These are phyloP conservation scores for Pseudogymnoascus sp. DNA, from an alignment of 2,329 filamentous ascomycete species.

Conservation along the genomic window DNA sequence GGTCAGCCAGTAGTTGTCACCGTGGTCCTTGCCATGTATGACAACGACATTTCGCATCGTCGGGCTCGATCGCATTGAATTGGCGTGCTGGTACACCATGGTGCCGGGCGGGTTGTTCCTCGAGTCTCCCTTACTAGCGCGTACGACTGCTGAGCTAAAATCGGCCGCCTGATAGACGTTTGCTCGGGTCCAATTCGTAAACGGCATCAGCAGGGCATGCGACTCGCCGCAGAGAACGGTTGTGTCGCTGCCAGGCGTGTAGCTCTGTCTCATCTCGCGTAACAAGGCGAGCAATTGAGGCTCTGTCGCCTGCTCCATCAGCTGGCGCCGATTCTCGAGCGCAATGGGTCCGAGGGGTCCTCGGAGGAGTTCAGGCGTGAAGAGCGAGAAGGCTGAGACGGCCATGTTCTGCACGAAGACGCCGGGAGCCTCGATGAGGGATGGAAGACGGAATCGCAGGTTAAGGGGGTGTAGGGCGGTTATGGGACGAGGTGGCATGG, in stretches of 20 bases:
- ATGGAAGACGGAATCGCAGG: slow-evolving; percentile 27
- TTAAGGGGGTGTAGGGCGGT: slow-evolving; percentile 36
- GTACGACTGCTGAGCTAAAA: slow-evolving; percentile 17
- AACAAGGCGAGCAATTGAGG: slow-evolving; percentile 32
- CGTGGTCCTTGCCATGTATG: slow-evolving; percentile 27
- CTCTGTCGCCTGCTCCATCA: slow-evolving; percentile 31
- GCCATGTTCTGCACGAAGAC: slow-evolving; percentile 25
- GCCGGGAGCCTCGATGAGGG: slow-evolving; percentile 25
- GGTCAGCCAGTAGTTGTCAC: slow-evolving; percentile 29
- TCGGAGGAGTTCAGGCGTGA: slow-evolving; percentile 21
- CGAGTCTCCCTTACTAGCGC: not conserved
- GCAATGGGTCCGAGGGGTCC: slow-evolving; percentile 27
- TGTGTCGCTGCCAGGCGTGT: slow-evolving; percentile 16
- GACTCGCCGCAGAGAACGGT: slow-evolving; percentile 30
- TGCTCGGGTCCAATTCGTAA: slow-evolving; percentile 35
- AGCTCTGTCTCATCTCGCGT: slow-evolving; percentile 20
- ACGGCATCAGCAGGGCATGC: slow-evolving; percentile 28
- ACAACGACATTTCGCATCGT: slow-evolving; percentile 17
- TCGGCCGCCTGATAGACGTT: slow-evolving; percentile 35
- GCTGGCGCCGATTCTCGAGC: slow-evolving; percentile 26
- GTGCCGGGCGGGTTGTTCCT: slow-evolving; percentile 10
- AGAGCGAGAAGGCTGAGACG: slow-evolving; percentile 23
- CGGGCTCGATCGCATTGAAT: not conserved
- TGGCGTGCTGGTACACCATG: slow-evolving; percentile 13
- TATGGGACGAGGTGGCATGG: slow-evolving; percentile 27